Conservation (phyloP, 164 flowering plant species). For the Sextonia rubra region DNA sequence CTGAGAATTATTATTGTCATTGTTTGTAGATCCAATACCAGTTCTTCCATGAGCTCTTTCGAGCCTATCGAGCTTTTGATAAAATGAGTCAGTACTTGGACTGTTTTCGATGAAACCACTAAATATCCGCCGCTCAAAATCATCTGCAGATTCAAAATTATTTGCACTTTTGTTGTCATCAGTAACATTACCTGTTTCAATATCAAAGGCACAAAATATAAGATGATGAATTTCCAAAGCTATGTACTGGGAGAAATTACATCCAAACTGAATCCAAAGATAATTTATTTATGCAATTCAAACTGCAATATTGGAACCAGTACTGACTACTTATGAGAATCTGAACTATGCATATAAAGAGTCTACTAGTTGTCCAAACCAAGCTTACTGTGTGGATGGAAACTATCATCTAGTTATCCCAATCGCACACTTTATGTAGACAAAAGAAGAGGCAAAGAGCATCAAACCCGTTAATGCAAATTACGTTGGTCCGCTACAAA, state of each 20-base stretch:
- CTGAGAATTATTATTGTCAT: constrained; percentile 11
- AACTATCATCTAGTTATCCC: not conserved
- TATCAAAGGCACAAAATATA: constrained; percentile 3
- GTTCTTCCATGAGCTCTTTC: constrained; percentile 29
- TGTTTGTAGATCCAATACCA: constrained; percentile 16
- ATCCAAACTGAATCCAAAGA: constrained; percentile 2
- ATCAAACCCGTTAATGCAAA: no score
- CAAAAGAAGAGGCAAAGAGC: not conserved
- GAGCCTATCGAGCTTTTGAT: constrained; percentile 41
- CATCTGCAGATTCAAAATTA: constrained; percentile 51
- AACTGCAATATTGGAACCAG: not conserved
- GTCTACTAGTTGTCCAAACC: no score
- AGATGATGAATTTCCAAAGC: not conserved
- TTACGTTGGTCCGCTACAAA: no score
- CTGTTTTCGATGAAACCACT: constrained; percentile 30
- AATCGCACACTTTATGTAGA: not conserved
- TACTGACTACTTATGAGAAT: not conserved
- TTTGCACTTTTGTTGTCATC: constrained; percentile 18
- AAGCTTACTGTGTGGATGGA: not conserved
- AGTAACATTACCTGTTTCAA: constrained; percentile 25
- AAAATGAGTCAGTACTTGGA: constrained; percentile 36
- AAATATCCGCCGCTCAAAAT: constrained; percentile 57
- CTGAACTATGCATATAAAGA: not conserved
- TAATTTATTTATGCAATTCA: not conserved
- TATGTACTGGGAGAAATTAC: constrained; percentile 1